Evolutionary conservation across 768 basidiomycete genomes (phyloP).

Genomic region (Lentinula aciculospora): DNA sequence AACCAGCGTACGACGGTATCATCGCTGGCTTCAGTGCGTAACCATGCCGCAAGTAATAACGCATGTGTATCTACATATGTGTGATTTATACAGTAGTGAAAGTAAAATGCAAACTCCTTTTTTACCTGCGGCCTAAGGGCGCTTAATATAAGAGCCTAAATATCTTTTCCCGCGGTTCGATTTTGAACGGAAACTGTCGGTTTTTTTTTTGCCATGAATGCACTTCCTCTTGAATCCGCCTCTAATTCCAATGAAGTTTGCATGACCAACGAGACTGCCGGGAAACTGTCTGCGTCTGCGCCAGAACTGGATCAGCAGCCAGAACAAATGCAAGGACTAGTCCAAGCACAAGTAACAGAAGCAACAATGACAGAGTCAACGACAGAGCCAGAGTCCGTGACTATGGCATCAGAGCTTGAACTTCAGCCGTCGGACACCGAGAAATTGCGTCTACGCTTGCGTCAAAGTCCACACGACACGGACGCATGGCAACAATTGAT

Average conservation of each 20-base stretch:
- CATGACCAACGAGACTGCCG: background rate
- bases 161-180: background rate
- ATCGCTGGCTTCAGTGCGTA: conserved; percentile 16
- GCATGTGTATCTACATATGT: no score
- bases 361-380: background rate
- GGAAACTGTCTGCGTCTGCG: background rate
- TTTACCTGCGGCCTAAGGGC: no score
- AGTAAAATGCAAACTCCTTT: no score
- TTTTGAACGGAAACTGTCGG: background rate
- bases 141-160: background rate
- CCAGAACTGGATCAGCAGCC: background rate
- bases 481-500: conserved; percentile 76
- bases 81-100: no score
- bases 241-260: background rate
- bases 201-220: background rate
- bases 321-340: background rate
- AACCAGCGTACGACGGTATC: conserved; percentile 35
- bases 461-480: conserved; percentile 64
- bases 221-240: background rate
- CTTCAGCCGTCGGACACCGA: conserved; percentile 56
- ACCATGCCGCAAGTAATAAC: background rate
- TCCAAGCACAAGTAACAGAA: background rate
- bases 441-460: conserved; percentile 50
- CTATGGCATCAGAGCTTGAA: background rate
- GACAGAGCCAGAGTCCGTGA: background rate